These are phyloP conservation scores for Curvularia hawaiiensis DNA, from an alignment of 2,329 filamentous ascomycete genomes.

Conservation along the genomic window DNA sequence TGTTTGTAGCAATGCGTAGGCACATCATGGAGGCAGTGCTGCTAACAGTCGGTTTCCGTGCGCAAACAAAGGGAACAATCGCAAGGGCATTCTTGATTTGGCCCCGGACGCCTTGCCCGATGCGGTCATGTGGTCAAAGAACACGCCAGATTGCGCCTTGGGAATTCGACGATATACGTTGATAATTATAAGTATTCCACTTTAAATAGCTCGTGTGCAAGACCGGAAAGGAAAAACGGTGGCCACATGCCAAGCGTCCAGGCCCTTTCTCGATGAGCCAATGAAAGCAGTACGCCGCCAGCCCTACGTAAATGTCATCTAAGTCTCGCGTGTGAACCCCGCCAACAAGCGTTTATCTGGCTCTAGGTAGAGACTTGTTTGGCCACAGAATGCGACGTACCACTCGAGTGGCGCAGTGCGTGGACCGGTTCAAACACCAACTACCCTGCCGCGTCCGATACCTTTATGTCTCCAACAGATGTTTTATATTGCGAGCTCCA, in stretches of 20 bases:
- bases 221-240: background rate
- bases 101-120: slow-evolving; percentile 10
- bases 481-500: background rate
- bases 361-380: no score
- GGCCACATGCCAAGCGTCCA: background rate
- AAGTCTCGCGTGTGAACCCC: background rate
- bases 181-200: background rate
- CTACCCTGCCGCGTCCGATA: background rate
- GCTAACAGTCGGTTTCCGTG: slow-evolving; percentile 9
- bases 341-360: background rate
- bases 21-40: slow-evolving; percentile 3
- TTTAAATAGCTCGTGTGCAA: background rate
- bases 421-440: background rate
- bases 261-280: background rate
- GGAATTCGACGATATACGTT: background rate
- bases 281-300: background rate
- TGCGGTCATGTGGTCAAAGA: slow-evolving; percentile 11
- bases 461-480: background rate
- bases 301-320: background rate
- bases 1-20: slow-evolving; percentile 9
- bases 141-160: background rate
- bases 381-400: background rate
- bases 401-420: background rate
- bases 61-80: slow-evolving; percentile 22
- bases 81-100: slow-evolving; percentile 16